Evolutionary conservation across 2,329 filamentous ascomycete species (phyloP).

Genomic region (Scedosporium apiospermum): DNA sequence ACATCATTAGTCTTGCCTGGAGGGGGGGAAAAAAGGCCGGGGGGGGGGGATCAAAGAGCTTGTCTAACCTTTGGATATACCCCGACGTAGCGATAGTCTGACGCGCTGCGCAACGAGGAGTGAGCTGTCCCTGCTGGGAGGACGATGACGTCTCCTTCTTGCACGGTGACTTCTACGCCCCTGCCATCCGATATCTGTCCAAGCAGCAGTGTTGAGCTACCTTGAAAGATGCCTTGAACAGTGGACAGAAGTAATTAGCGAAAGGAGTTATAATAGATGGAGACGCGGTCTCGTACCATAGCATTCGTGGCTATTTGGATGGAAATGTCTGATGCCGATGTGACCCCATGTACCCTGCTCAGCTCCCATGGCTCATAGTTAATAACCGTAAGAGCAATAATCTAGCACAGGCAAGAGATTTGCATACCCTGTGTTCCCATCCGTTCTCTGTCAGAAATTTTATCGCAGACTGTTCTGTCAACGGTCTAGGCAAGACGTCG

Average conservation of each 20-base stretch:
- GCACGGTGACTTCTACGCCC: slow-evolving; percentile 11
- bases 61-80: slow-evolving; percentile 12
- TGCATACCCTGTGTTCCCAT: slow-evolving; percentile 14
- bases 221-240: slow-evolving; percentile 13
- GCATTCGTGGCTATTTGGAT: slow-evolving; percentile 16
- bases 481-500: slow-evolving; percentile 9
- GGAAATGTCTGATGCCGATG: slow-evolving; percentile 15
- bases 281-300: slow-evolving; percentile 11
- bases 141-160: slow-evolving; percentile 13
- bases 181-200: slow-evolving; percentile 12
- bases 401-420: not conserved
- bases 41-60: too few relatives aligned
- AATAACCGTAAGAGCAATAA: not conserved
- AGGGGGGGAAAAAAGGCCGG: not conserved
- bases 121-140: slow-evolving; percentile 15
- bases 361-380: not conserved
- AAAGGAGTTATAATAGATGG: not conserved
- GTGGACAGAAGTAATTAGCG: not conserved
- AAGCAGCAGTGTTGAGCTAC: slow-evolving; percentile 13
- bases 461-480: slow-evolving; percentile 10
- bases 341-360: slow-evolving; percentile 13
- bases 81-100: slow-evolving; percentile 15
- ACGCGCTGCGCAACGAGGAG: slow-evolving; percentile 11
- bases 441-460: slow-evolving; percentile 11
- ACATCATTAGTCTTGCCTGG: not conserved